phyloP scores from a whole-genome alignment of 805 yeast species.

The Saccharomycopsis malanga region DNA sequence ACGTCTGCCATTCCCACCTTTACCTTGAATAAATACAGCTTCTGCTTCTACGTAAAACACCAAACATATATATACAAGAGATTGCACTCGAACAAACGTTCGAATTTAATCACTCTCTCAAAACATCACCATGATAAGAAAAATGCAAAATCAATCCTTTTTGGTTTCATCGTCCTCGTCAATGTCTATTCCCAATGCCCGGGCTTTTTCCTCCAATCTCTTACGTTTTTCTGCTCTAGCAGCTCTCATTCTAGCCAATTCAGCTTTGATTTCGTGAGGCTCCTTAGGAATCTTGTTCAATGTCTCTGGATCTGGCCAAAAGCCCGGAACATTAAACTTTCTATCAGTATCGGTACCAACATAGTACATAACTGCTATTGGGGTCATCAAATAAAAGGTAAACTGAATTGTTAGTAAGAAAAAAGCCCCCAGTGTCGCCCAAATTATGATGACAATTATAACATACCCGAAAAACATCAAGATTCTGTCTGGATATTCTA shows the following conservation, averaged over 20 bases:
- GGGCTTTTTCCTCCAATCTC: conserved; percentile 65
- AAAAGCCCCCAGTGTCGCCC: not conserved
- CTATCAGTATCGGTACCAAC: conserved; percentile 86
- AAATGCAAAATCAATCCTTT: not conserved
- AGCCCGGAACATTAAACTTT: conserved; percentile 86
- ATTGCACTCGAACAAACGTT: too few relatives aligned
- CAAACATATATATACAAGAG: too few relatives aligned
- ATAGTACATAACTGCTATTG: conserved; percentile 87
- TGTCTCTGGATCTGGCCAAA: conserved; percentile 95
- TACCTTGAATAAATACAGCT: too few relatives aligned
- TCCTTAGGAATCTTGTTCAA: conserved; percentile 89
- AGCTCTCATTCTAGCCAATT: conserved; percentile 76
- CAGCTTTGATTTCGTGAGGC: conserved; percentile 85
- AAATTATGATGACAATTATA: not conserved
- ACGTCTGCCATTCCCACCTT: too few relatives aligned
- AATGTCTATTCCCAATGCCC: conserved; percentile 29
- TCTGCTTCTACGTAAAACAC: too few relatives aligned
- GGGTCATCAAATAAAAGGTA: conserved; percentile 77
- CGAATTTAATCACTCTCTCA: not conserved
- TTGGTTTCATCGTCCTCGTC: conserved; percentile 12
- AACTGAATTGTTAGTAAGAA: conserved; percentile 37
- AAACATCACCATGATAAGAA: not conserved
- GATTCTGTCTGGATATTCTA: conserved; percentile 18
- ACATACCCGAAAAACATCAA: conserved; percentile 22
- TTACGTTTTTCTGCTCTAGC: conserved; percentile 69